These are phyloP conservation scores for Quercus variabilis DNA, from an alignment of 306 rosid species.

Conservation along the genomic window DNA sequence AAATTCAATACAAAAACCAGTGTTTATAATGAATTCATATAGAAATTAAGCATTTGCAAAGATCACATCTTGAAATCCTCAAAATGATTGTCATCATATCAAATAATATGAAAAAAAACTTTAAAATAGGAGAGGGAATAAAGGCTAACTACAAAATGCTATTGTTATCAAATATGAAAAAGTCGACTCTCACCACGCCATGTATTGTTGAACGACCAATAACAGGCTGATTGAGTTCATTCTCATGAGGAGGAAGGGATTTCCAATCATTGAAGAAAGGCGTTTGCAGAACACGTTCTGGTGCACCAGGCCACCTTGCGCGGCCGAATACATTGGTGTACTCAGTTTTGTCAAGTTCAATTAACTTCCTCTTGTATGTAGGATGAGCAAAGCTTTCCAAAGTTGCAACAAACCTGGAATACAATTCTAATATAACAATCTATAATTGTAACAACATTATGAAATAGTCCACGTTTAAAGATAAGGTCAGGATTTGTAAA, in stretches of 20 bases:
- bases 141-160: neutral
- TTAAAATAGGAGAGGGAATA: neutral
- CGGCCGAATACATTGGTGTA: constrained; percentile 73
- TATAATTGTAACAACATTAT: neutral
- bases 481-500: neutral
- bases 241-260: constrained; percentile 57
- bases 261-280: constrained; percentile 69
- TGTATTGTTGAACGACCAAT: constrained; percentile 64
- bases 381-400: constrained; percentile 85
- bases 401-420: constrained; percentile 78
- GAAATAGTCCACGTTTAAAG: neutral
- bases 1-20: no score
- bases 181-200: constrained; percentile 55
- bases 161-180: neutral
- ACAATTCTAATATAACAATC: neutral
- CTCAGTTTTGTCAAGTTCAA: constrained; percentile 62
- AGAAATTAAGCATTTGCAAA: no score
- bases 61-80: no score
- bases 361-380: constrained; percentile 62
- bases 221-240: constrained; percentile 57
- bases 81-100: neutral
- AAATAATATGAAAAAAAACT: neutral
- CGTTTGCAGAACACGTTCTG: constrained; percentile 71
- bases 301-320: constrained; percentile 81
- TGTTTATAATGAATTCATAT: no score